phyloP scores from a whole-genome alignment of 768 basidiomycete species.

The Glaciozyma antarctica region DNA sequence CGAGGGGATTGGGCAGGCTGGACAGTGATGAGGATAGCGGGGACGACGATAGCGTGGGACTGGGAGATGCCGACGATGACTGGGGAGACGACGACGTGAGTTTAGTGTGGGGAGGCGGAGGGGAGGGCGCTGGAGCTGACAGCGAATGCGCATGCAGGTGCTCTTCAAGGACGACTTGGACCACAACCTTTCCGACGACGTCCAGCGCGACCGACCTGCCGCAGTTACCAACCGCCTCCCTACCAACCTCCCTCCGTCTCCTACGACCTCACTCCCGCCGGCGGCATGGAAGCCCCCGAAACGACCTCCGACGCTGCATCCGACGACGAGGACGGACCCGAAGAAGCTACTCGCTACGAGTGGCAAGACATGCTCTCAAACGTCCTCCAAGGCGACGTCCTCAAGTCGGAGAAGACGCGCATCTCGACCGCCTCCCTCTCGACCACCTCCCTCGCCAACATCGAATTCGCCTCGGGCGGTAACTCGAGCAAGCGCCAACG shows the following conservation, averaged over 20 bases:
- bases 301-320: not conserved
- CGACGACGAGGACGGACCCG: constrained; percentile 12
- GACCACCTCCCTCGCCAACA: constrained; percentile 54
- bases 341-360: constrained; percentile 59
- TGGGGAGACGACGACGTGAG: constrained; percentile 22
- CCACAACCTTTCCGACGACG: constrained; percentile 2
- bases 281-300: constrained; percentile 6
- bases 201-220: constrained; percentile 7
- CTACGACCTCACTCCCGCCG: constrained; percentile 23
- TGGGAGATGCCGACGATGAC: constrained; percentile 15
- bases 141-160: not conserved
- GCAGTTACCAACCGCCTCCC: not conserved
- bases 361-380: constrained; percentile 95
- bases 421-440: constrained; percentile 60
- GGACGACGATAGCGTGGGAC: constrained; percentile 22
- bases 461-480: constrained; percentile 18
- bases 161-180: constrained; percentile 1
- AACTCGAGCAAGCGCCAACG: constrained; percentile 38
- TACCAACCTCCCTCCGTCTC: constrained; percentile 22
- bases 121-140: not conserved
- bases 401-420: constrained; percentile 87
- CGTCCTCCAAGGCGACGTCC: constrained; percentile 84
- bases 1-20: constrained; percentile 59
- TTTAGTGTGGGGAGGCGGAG: not conserved
- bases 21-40: constrained; percentile 36